Base-by-base conservation (phyloP, 768 basidiomycete genomes). In the Artomyces pyxidatus region DNA sequence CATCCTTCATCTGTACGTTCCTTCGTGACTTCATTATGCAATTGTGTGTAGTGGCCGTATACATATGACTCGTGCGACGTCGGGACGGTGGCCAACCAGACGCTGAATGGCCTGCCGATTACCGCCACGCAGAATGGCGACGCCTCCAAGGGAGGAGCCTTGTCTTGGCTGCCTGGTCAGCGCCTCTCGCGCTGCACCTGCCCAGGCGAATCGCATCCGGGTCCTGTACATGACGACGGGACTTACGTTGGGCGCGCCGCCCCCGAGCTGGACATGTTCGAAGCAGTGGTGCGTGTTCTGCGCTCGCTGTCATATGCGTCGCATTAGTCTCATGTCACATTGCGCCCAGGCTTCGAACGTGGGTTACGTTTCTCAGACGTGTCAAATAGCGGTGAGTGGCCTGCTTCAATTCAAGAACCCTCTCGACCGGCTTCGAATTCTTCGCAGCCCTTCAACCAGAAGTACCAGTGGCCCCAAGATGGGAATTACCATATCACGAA, bases 111-210 rank as follows among this genome's bases (percentile, higher is more conserved):
- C 2, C 61, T 61, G 42, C 93, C 92, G 1, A 46, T 56, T 10
- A 75, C 82, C 5, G 83, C 88, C 6, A 68, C 74, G 5, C 66
- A 68, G 16, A 71, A 74, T 43, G 89, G 90, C 14, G 85, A 87
- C 58, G 58, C 69, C 2, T 58, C 60, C 21, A 69, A 75, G 41
- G 71, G 70, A 44, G 73, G 71, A 35, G 73, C 70, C 8, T 68
- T 97, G 22, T 91, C 88, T 0, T 96, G 74, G 63, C 83, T 96
- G 37, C 88, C 84, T 1, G 95, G 95, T 10, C 94, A 96, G 54
- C 50, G 47, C 17, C 45, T 57, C 14, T 57, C 53, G 14, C 39
- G 46, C 10, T 57, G 54, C 27, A 56, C 56, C 0, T 79, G 78
- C 59, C 49, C 61, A 0, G 64, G 65, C 28, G 75, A 76, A 49